Base-by-base conservation (phyloP, 139 green algal species). In the Chlamydomonas urium region DNA sequence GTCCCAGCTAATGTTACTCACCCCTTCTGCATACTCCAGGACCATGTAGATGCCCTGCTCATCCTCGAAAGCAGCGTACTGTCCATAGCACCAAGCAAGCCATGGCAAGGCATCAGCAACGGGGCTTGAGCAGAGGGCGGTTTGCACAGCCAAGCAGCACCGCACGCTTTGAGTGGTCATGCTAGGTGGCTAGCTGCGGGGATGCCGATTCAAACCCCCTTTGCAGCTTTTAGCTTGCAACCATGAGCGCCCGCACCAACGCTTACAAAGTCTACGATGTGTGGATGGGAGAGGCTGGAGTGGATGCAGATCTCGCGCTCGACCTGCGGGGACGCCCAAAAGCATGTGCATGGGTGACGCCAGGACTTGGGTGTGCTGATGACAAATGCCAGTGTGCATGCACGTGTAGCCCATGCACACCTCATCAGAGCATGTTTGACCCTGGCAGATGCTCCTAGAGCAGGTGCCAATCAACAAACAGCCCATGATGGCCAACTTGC, bases 41-140 rank as follows among this genome's bases (percentile, higher is more conserved):
- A 93, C 83, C 69, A 97, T 77, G 82, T 94, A 96, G 1, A 96
- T 84, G 26, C 86, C 79, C 5, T 90, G 73, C 1, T 77, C 83
- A 74, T 97, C 91, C 73, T 93, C 89, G 80, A 95, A 97, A 0
- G 91, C 89, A 4, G 86, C 89, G 47, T 89, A 95, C 75, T 94
- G 81, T 60, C 66, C 10, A 32, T 4, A 24, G 24, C 14, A 50
- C 1, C 14, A 14, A 8, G 14, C 42, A 50, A 62, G 34, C 2
- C 65, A 79, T 1, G 36, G 36, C 10, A 32, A 65, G n/a, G 33
- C 8, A 35, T 57, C 19, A 53, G 23, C 23, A 58, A 53, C 63
- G 42, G 28, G 4, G n/a, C n/a, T n/a, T n/a, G n/a, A n/a, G 31
- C 19, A 38, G 19, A 66, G 35, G 14, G 42, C 42, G 10, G 14